Conservation (phyloP, 805 yeast species). For the Ogataea neopini region DNA sequence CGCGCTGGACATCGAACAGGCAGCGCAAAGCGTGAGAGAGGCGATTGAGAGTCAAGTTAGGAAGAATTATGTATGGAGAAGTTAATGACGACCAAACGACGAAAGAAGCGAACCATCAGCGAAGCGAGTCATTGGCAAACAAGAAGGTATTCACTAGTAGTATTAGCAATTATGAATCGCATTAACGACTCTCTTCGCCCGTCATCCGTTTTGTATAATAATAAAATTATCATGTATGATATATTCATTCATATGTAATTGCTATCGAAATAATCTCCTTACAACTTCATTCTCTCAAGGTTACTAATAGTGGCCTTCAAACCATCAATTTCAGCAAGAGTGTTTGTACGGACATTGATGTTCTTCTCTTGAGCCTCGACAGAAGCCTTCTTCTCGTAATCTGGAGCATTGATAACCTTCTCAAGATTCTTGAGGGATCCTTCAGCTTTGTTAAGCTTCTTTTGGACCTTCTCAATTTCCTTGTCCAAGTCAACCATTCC, state of each 20-base stretch:
- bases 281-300: slow-evolving; percentile 75
- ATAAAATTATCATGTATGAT: background rate
- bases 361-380: slow-evolving; percentile 80
- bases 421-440: slow-evolving; percentile 62
- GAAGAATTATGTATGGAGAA: slow-evolving; percentile 59
- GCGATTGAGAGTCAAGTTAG: slow-evolving; percentile 48
- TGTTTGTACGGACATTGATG: slow-evolving; percentile 62
- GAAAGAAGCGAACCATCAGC: background rate
- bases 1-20: slow-evolving; percentile 44
- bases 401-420: slow-evolving; percentile 68
- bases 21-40: slow-evolving; percentile 49
- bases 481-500: slow-evolving; percentile 93
- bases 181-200: background rate
- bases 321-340: slow-evolving; percentile 86
- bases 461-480: slow-evolving; percentile 80
- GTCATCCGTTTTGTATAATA: background rate
- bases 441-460: slow-evolving; percentile 68
- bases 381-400: slow-evolving; percentile 85
- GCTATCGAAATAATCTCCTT: slow-evolving; percentile 5
- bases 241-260: background rate
- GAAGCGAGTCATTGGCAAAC: background rate
- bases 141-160: background rate
- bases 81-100: background rate
- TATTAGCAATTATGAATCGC: background rate
- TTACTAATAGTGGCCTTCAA: slow-evolving; percentile 81